Evolutionary conservation across 2,329 filamentous ascomycete genomes (phyloP).

Genomic region (Paecilomyces sp.): DNA sequence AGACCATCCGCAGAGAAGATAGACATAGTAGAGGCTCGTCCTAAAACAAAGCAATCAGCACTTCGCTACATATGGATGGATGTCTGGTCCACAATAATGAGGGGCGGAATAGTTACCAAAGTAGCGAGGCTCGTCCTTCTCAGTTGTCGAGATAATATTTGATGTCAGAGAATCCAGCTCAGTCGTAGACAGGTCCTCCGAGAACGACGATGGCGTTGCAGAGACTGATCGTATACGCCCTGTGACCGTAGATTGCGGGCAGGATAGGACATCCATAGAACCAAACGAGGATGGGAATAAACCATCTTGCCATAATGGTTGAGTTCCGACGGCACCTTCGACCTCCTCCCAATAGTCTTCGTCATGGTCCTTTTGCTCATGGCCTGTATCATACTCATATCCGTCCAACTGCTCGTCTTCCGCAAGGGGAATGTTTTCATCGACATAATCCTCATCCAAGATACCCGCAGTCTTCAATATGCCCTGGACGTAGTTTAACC

Average conservation of each 20-base stretch:
- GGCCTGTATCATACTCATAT: constrained; percentile 9
- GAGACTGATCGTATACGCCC: constrained; percentile 7
- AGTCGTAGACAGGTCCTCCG: constrained; percentile 1
- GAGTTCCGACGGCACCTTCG: not conserved
- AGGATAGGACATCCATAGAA: not conserved
- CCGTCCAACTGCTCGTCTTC: constrained; percentile 11
- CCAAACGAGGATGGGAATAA: not conserved
- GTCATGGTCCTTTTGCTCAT: constrained; percentile 6
- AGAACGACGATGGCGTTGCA: constrained; percentile 2
- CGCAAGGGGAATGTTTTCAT: constrained; percentile 24
- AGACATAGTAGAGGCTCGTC: constrained; percentile 87
- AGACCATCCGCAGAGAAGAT: constrained; percentile 95
- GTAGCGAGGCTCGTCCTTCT: constrained; percentile 82
- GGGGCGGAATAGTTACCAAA: constrained; percentile 56
- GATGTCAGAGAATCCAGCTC: constrained; percentile 45
- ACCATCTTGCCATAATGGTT: not conserved
- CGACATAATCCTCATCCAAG: constrained; percentile 69
- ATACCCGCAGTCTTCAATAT: constrained; percentile 76
- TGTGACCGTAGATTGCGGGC: not conserved
- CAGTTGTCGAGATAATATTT: constrained; percentile 81
- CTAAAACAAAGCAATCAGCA: constrained; percentile 37
- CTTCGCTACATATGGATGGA: not conserved
- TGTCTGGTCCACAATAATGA: not conserved
- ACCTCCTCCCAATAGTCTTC: not conserved
- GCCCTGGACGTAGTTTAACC: constrained; percentile 83